Base-by-base conservation (phyloP, 257 asterid genomes). In the Przewalskia tangutica region DNA sequence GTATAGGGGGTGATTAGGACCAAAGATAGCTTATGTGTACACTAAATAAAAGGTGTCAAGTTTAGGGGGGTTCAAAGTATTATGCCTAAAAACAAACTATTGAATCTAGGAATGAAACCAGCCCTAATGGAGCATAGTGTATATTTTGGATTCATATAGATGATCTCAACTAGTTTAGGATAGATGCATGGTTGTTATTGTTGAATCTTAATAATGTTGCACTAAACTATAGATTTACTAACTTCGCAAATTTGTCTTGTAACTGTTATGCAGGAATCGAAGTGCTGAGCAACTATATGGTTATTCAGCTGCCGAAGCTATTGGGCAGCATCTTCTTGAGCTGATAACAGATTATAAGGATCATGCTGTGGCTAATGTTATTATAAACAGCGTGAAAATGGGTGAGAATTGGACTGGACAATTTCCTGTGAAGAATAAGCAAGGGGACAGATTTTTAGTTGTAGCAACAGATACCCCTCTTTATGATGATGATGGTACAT, bases 351-450 rank as follows among this genome's bases (percentile, higher is more conserved):
- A 92, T 70, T 50, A 88, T 53, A 84, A 32, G 71, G 92, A 95
- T 83, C 82, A 51, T 68, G 81, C 77, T 23, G 84, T 83, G 20
- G 97, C 92, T 78, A 80, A 36, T 75, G 84, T 89, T 83, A 91
- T 94, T 82, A 78, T 94, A 56, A 53, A 80, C 7, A 90, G 91
- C 18, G 95, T 90, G 38, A 51, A 68, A 7, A 84, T 71, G 89
- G 98, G 97, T 23, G 94, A 95, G 85, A 87, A 85, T 82, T 95
- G 99, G 98, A 94, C 94, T 0, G 99, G 99, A 38, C 89, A 88
- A 83, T 92, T 91, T 85, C 97, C 99, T 23, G 91, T 92, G 27
- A 91, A 84, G 84, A 89, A 85, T 71, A 94, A 89, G 90, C 87
- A 40, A 17, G 97, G 98, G 23, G 88, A 86, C 23, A 88, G 90